Conservation (phyloP, 2,329 filamentous ascomycete species). For the Cordyceps javanica region DNA sequence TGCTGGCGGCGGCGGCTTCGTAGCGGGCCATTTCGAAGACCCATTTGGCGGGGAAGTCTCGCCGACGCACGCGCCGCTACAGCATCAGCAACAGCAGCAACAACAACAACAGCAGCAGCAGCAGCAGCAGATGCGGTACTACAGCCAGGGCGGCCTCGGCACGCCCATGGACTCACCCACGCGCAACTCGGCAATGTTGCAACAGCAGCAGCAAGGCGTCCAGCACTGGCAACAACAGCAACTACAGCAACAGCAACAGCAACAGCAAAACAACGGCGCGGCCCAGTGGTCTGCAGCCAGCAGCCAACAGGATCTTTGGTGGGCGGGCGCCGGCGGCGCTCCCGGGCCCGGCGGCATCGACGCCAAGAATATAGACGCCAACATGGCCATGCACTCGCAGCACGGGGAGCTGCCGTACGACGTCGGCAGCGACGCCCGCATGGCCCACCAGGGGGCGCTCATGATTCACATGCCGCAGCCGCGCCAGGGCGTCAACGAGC, state of each 20-base stretch:
- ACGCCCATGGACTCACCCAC: slow-evolving; percentile 35
- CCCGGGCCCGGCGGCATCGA: slow-evolving; percentile 21
- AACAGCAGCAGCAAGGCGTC: slow-evolving; percentile 16
- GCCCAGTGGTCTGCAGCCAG: not conserved
- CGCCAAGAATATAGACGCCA: slow-evolving; percentile 29
- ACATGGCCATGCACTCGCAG: slow-evolving; percentile 20
- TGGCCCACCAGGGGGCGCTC: slow-evolving; percentile 28
- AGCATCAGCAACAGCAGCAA: slow-evolving; percentile 11
- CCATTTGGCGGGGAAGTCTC: slow-evolving; percentile 30
- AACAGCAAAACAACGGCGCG: not conserved
- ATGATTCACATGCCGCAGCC: slow-evolving; percentile 51
- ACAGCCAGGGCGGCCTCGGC: slow-evolving; percentile 26
- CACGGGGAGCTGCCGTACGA: slow-evolving; percentile 13
- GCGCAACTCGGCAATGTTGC: slow-evolving; percentile 21
- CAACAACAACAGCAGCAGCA: no score
- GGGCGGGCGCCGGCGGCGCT: slow-evolving; percentile 22
- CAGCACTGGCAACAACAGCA: slow-evolving; percentile 19
- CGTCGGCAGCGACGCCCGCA: slow-evolving; percentile 11
- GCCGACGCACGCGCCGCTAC: slow-evolving; percentile 18
- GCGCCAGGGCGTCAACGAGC: slow-evolving; percentile 27
- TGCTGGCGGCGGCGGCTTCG: slow-evolving; percentile 24
- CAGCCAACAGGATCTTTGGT: slow-evolving; percentile 19
- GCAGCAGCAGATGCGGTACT: slow-evolving; percentile 22
- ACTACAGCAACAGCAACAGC: slow-evolving; percentile 16
- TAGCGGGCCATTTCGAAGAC: slow-evolving; percentile 32